Conservation (phyloP, 768 basidiomycete species). For the Rhodotorula graminis region DNA sequence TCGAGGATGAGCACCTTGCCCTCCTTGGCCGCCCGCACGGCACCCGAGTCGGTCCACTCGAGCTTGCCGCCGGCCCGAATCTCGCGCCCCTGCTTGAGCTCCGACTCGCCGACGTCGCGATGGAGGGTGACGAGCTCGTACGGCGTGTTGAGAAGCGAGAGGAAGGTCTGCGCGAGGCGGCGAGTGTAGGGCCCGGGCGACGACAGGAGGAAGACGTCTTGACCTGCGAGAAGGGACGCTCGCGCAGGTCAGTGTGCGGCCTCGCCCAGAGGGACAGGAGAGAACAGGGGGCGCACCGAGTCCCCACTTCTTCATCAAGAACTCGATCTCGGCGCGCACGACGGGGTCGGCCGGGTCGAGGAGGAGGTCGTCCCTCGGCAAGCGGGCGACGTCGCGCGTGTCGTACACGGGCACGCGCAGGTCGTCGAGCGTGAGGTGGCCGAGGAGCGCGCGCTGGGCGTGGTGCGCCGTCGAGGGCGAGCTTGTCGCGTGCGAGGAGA, state of each 20-base stretch:
- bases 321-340: not conserved
- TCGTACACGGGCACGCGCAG: slow-evolving; percentile 15
- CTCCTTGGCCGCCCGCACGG: slow-evolving; percentile 24
- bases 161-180: slow-evolving; percentile 32
- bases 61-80: slow-evolving; percentile 20
- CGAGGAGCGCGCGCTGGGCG: slow-evolving; percentile 2
- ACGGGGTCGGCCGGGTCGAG: not conserved
- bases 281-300: not conserved
- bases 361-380: slow-evolving; percentile 6
- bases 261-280: too few species aligned
- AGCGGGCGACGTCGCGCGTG: not conserved
- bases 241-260: too few species aligned
- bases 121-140: slow-evolving; percentile 32
- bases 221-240: slow-evolving; percentile 3
- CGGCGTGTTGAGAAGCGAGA: slow-evolving; percentile 20
- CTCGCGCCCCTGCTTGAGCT: slow-evolving; percentile 33
- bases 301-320: slow-evolving; percentile 22
- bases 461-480: not conserved
- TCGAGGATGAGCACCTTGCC: slow-evolving; percentile 29
- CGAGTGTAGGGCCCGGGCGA: slow-evolving; percentile 21
- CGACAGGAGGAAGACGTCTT: slow-evolving; percentile 30
- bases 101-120: slow-evolving; percentile 27
- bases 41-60: slow-evolving; percentile 13
- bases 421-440: slow-evolving; percentile 12
- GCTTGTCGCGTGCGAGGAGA: not conserved